A percentile compares a stretch with the other conserved stretches of the same genome.
These are phyloP conservation scores for Pyrenopolyporus hunteri DNA, from an alignment of 495 filamentous ascomycete species.

Conservation along the genomic window DNA sequence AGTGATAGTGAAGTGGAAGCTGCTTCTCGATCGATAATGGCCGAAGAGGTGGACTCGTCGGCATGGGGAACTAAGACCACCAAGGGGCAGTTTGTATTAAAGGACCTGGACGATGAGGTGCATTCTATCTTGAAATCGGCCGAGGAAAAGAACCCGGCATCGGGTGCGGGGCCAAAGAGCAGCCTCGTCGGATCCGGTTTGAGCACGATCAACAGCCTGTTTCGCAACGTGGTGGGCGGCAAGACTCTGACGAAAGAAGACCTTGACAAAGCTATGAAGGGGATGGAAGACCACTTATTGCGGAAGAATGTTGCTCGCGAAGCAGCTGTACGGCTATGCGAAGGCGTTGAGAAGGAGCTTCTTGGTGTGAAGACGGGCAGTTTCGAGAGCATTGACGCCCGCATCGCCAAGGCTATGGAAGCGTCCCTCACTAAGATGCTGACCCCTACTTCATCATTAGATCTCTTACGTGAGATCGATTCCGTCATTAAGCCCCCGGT, in stretches of 20 bases:
- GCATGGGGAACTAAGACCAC: slow-evolving; percentile 83
- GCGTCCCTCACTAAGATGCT: slow-evolving; percentile 90
- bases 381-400: slow-evolving; percentile 88
- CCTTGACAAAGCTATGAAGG: slow-evolving; percentile 87
- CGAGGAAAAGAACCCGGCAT: slow-evolving; percentile 62
- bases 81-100: slow-evolving; percentile 92
- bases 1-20: slow-evolving; percentile 62
- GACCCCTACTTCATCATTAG: slow-evolving; percentile 91
- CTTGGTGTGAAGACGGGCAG: slow-evolving; percentile 89
- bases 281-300: slow-evolving; percentile 93
- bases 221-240: slow-evolving; percentile 92
- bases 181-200: slow-evolving; percentile 79
- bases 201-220: slow-evolving; percentile 81
- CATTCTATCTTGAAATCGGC: slow-evolving; percentile 82
- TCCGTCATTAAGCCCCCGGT: slow-evolving; percentile 69
- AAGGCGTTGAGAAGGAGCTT: slow-evolving; percentile 87
- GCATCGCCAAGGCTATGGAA: slow-evolving; percentile 83
- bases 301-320: slow-evolving; percentile 97
- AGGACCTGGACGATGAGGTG: slow-evolving; percentile 92
- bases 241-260: slow-evolving; percentile 88
- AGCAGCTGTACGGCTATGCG: slow-evolving; percentile 88
- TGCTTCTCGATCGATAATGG: slow-evolving; percentile 50
- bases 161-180: slow-evolving; percentile 49
- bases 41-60: slow-evolving; percentile 76
- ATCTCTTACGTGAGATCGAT: slow-evolving; percentile 91